Evolutionary conservation across 2,329 filamentous ascomycete species (phyloP), one percentile per base, ranked within the genome.

Genomic region (Colletotrichum acutatum): DNA sequence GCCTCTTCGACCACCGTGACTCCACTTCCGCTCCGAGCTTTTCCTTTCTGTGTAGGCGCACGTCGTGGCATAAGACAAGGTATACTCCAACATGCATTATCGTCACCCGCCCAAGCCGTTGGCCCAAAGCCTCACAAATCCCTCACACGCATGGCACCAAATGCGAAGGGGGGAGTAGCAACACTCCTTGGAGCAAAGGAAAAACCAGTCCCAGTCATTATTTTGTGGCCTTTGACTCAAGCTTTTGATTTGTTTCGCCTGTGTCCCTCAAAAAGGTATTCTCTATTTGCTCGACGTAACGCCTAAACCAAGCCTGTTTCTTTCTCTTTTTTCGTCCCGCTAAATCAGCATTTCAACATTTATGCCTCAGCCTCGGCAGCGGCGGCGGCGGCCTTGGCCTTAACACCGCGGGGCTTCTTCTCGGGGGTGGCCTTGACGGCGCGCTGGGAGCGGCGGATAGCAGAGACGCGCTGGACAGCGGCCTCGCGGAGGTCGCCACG

Each of bases 391-490:
- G 92, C 87, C 87, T 90, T 90, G 80, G 94, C 94, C 89, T 95
- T 94, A 78, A 88, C 88, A 79, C 95, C 95, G 82, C 95, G 90
- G 79, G 89, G 88, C 91, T 97, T 97, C 81, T 85, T 83, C 86
- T 92, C 91, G 79, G 90, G 90, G 76, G 87, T 85, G 75, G 92
- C 89, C 92, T 97, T 97, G 86, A 92, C 91, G 78, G 92, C 87
- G 83, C 89, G 90, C 90, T 97, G 93, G 79, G 93, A 91, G 81
- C 89, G 88, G 85, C 92, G 93, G 88, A 98, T 90, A 81, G 95
- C 95, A 81, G 92, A 95, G 82, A 93, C 95, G 82, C 97, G 94
- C 85, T 95, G 88, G 81, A 98, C 92, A 80, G 96, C 95, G 80
- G 89, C 88, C 81, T 90, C 86, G 79, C 93, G 93, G 85, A 95